Evolutionary conservation across 164 flowering plant genomes (phyloP), one percentile per base, ranked within the genome.

Genomic region (Vitis riparia): DNA sequence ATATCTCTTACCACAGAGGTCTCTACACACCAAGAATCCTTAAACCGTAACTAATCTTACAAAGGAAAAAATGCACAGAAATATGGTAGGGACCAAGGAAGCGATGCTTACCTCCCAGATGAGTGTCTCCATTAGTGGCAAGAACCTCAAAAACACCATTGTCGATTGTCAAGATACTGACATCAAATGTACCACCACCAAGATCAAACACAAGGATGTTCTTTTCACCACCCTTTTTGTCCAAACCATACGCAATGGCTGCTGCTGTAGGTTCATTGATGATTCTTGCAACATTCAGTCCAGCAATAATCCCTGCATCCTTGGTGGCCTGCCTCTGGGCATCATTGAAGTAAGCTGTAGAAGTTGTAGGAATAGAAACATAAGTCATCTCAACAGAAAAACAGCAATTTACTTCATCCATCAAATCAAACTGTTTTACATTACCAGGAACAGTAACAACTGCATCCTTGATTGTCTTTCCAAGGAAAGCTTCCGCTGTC

Each of bases 121-220:
- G 86, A 62, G 84, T 82, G 65, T 82, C 88, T 66, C 86, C 88
- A 57, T 81, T 80, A 44, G 85, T 84, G 49, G 84, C 76, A 58
- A 78, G 75, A 68, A 85, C 83, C 77, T 85, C 83, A 68, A 85
- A 85, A 5, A 79, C 82, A 47, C 85, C 79, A 70, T 83, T 76
- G 44, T 79, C 84, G 63, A 83, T 81, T 8, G 81, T 79, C 77
- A 83, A 69, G 68, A 85, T 71, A 64, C 83, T 78, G 68, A 85
- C 86, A 83, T 85, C 88, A 52, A 84, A 82, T 30, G 88, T 84
- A 51, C 87, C 87, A 74, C 87, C 87, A 63, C 87, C 84, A 78
- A 82, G 85, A 47, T 82, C 88, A 63, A 82, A 82, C n/a, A 85
- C 86, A 57, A 79, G 79, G 65, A 81, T 75, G 65, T 75, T 71